Conservation (phyloP, 2,329 filamentous ascomycete species). For the Myriosclerotinia scirpicola region DNA sequence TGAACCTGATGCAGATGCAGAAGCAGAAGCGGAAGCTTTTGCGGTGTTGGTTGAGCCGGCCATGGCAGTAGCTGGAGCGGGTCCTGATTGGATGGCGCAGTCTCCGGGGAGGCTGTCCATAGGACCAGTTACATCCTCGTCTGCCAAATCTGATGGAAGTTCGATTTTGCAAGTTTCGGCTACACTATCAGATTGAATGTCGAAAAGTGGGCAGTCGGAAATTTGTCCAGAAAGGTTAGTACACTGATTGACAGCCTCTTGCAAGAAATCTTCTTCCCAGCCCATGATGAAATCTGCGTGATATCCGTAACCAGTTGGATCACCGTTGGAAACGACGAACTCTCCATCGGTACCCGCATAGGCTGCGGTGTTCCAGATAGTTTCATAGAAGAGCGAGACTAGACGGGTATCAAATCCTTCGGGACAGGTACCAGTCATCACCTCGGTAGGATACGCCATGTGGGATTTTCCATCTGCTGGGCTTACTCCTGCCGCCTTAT, state of each 20-base stretch:
- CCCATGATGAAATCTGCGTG: conserved; percentile 80
- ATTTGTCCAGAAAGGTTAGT: conserved; percentile 69
- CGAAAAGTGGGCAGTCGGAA: conserved; percentile 73
- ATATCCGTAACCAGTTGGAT: conserved; percentile 74
- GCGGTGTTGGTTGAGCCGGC: neutral
- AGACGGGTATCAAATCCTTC: conserved; percentile 65
- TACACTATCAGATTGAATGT: conserved; percentile 53
- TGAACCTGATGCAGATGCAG: conserved; percentile 21
- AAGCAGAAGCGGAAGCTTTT: conserved; percentile 26
- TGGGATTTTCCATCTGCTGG: conserved; percentile 59
- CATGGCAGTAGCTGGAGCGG: conserved; percentile 38
- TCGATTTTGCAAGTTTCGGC: conserved; percentile 63
- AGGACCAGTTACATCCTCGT: conserved; percentile 61
- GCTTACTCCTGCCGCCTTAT: conserved; percentile 60
- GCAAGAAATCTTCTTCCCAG: conserved; percentile 69
- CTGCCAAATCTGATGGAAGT: conserved; percentile 53
- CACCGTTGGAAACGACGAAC: conserved; percentile 78
- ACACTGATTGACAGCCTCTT: conserved; percentile 72
- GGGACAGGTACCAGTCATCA: conserved; percentile 77
- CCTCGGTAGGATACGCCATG: conserved; percentile 74
- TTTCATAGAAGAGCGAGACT: conserved; percentile 79
- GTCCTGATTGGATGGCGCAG: conserved; percentile 49
- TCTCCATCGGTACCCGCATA: conserved; percentile 63
- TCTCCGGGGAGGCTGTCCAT: conserved; percentile 64
- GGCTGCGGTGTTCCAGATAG: conserved; percentile 72